Evolutionary conservation across 75 land plant genomes (phyloP).

Genomic region (Pinus taeda): DNA sequence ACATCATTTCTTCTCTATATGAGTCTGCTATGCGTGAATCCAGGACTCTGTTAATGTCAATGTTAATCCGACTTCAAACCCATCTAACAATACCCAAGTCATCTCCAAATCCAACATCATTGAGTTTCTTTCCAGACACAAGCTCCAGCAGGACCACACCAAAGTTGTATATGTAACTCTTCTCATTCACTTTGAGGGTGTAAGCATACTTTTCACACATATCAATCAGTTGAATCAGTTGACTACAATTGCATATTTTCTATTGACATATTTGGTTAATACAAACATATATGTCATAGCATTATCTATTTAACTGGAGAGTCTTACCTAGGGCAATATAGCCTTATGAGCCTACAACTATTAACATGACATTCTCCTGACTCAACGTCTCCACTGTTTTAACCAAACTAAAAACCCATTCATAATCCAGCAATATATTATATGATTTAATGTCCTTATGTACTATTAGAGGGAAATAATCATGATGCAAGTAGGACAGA

Average conservation of each 20-base stretch:
- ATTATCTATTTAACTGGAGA: background rate
- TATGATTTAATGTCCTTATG: slow-evolving; percentile 75
- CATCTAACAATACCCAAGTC: slow-evolving; percentile 17
- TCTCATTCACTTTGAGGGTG: slow-evolving; percentile 58
- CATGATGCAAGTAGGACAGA: slow-evolving; percentile 72
- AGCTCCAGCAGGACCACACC: slow-evolving; percentile 81
- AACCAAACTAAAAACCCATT: slow-evolving; percentile 69
- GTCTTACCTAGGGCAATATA: slow-evolving; percentile 26
- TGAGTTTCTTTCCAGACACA: slow-evolving; percentile 59
- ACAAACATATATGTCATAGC: too few species aligned
- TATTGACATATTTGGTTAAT: too few species aligned
- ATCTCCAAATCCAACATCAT: slow-evolving; percentile 26
- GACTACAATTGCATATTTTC: background rate
- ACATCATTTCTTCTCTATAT: background rate
- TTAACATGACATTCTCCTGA: slow-evolving; percentile 45
- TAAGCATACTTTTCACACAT: slow-evolving; percentile 52
- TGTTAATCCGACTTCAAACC: slow-evolving; percentile 17
- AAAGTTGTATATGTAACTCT: slow-evolving; percentile 76
- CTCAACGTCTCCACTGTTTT: slow-evolving; percentile 24
- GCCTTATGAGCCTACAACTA: slow-evolving; percentile 70
- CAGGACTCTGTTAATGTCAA: slow-evolving; percentile 20
- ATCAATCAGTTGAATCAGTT: background rate
- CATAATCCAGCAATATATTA: slow-evolving; percentile 59
- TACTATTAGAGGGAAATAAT: slow-evolving; percentile 46
- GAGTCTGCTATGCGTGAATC: background rate